Evolutionary conservation across 352 stramenopile genomes (phyloP).

Genomic region (Globisporangium camurandrum): DNA sequence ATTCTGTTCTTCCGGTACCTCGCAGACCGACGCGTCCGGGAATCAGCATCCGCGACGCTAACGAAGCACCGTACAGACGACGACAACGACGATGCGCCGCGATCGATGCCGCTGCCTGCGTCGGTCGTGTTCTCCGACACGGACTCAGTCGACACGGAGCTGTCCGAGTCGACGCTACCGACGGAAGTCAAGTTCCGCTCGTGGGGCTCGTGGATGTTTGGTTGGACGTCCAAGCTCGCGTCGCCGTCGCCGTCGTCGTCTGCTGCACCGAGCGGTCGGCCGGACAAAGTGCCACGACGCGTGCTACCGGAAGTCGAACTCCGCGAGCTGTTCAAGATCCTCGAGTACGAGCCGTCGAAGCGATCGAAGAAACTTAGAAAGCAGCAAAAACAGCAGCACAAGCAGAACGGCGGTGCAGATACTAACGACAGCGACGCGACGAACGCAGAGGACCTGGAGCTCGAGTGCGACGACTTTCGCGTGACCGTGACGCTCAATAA

Average conservation of each 20-base stretch:
- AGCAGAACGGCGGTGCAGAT: neutral
- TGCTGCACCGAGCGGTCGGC: conserved; percentile 20
- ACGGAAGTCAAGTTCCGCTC: conserved; percentile 68
- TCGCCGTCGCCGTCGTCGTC: conserved; percentile 14
- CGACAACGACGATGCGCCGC: too few species aligned
- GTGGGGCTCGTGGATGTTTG: conserved; percentile 84
- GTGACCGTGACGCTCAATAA: conserved; percentile 68
- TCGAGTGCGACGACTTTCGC: conserved; percentile 50
- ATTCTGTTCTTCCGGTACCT: conserved; percentile 83
- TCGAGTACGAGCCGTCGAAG: conserved; percentile 75
- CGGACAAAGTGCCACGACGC: conserved; percentile 22
- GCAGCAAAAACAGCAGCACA: conserved; percentile 25
- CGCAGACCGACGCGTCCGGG: conserved; percentile 40
- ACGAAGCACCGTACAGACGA: too few species aligned
- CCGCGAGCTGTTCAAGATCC: conserved; percentile 81
- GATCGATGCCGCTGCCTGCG: conserved; percentile 37
- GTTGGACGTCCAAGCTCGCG: conserved; percentile 69
- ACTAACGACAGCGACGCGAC: neutral
- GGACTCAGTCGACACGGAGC: conserved; percentile 75
- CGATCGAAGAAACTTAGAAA: conserved; percentile 46
- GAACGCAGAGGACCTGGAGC: conserved; percentile 17
- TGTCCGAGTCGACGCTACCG: conserved; percentile 59
- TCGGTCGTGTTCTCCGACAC: conserved; percentile 51
- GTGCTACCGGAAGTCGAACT: conserved; percentile 77
- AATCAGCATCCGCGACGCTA: conserved; percentile 14